Conservation (phyloP, 345 rosid species). For the Psidium guajava region DNA sequence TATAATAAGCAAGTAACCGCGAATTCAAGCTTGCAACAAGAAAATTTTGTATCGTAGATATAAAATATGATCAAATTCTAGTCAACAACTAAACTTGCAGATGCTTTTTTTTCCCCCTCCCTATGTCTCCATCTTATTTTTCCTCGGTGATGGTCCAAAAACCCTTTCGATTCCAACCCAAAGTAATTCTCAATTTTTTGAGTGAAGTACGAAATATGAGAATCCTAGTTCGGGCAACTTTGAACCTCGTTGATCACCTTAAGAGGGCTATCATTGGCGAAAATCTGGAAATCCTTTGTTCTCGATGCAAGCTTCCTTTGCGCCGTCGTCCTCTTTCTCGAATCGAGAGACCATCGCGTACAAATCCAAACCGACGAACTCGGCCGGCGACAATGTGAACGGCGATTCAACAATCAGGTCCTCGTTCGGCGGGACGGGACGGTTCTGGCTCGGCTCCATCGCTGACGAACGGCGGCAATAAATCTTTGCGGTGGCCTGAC, state of each 20-base stretch:
- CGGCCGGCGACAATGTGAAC: background rate
- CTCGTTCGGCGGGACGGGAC: background rate
- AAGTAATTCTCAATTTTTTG: background rate
- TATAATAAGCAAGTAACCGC: background rate
- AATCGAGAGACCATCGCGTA: background rate
- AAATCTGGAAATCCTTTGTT: too few relatives aligned
- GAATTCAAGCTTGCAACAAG: background rate
- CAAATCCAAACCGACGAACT: background rate
- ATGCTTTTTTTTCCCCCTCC: background rate
- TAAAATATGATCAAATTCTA: background rate
- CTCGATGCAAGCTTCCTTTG: background rate
- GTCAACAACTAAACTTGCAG: background rate
- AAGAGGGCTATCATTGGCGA: background rate
- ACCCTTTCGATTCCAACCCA: background rate
- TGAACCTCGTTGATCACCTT: background rate
- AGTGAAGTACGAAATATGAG: background rate
- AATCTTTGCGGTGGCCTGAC: background rate
- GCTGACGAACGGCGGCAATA: background rate
- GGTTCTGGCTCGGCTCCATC: background rate
- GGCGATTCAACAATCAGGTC: background rate
- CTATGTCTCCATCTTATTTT: background rate
- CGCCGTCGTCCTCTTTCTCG: background rate
- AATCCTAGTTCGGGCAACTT: background rate
- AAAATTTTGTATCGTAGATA: background rate
- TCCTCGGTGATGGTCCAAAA: background rate